These are phyloP conservation scores for Colletotrichum sp. DNA, from an alignment of 2,329 filamentous ascomycete genomes.

Conservation along the genomic window DNA sequence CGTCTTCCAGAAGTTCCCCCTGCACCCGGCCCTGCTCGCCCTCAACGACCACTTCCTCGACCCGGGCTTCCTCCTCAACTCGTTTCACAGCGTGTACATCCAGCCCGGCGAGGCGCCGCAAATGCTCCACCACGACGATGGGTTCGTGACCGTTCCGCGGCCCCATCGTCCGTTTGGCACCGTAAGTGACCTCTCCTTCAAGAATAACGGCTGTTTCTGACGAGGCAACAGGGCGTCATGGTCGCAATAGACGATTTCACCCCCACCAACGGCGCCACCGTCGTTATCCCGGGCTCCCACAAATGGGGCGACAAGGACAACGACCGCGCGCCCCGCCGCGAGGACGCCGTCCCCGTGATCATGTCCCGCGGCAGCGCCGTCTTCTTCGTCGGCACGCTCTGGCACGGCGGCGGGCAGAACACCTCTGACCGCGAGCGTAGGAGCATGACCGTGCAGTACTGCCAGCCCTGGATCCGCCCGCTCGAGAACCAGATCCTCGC, in stretches of 20 bases:
- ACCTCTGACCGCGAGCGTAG: constrained; percentile 29
- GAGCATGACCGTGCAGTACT: constrained; percentile 44
- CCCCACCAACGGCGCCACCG: constrained; percentile 36
- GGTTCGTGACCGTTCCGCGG: constrained; percentile 32
- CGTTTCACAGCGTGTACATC: constrained; percentile 42
- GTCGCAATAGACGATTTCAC: constrained; percentile 36
- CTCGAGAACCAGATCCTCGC: constrained; percentile 40
- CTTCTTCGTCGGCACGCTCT: constrained; percentile 38
- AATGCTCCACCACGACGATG: constrained; percentile 37
- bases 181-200: constrained; percentile 18
- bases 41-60: constrained; percentile 45
- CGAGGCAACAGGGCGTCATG: constrained; percentile 27
- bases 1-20: constrained; percentile 39
- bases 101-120: constrained; percentile 41
- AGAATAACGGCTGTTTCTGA: neutral
- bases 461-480: constrained; percentile 43
- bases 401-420: constrained; percentile 43
- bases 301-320: constrained; percentile 30
- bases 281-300: constrained; percentile 39
- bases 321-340: constrained; percentile 23
- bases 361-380: constrained; percentile 40
- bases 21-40: constrained; percentile 37
- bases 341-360: constrained; percentile 35
- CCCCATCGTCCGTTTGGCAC: constrained; percentile 36
- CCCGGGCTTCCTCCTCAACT: constrained; percentile 36